Conservation (phyloP, 805 yeast species). For the Candida manassasensis region DNA sequence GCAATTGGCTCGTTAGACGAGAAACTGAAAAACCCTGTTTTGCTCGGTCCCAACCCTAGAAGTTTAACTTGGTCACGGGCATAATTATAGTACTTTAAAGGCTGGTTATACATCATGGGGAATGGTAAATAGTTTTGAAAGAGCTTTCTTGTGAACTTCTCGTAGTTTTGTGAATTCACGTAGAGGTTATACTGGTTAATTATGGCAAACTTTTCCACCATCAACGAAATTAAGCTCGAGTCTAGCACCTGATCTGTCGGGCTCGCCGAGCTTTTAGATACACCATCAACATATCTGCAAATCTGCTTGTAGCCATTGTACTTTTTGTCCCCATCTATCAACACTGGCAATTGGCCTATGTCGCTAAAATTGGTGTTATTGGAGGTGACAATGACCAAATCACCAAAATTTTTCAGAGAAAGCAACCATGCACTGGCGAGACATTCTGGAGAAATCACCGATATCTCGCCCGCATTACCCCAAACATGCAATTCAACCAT, state of each 20-base stretch:
- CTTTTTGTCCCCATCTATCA: constrained; percentile 15
- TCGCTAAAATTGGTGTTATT: constrained; percentile 54
- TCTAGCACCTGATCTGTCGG: constrained; percentile 15
- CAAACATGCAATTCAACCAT: constrained; percentile 45
- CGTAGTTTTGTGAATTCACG: constrained; percentile 55
- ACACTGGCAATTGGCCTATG: constrained; percentile 46
- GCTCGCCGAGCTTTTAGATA: neutral
- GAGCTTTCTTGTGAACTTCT: constrained; percentile 50
- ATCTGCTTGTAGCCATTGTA: constrained; percentile 18
- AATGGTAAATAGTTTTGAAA: constrained; percentile 56
- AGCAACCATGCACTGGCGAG: constrained; percentile 45
- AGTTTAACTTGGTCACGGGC: constrained; percentile 32
- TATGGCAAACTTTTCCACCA: constrained; percentile 38
- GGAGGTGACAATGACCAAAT: constrained; percentile 44
- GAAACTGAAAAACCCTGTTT: constrained; percentile 27
- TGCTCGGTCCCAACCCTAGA: constrained; percentile 26
- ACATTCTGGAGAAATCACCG: constrained; percentile 49
- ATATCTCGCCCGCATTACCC: constrained; percentile 41
- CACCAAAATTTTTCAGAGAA: constrained; percentile 10
- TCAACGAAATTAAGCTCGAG: constrained; percentile 39
- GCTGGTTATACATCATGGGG: constrained; percentile 72
- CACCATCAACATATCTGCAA: constrained; percentile 6
- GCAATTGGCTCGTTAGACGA: constrained; percentile 15
- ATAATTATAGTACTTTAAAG: constrained; percentile 39
- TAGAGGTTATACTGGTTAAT: constrained; percentile 56